phyloP scores from a whole-genome alignment of 768 basidiomycete species.

The button mushroom (Agaricus bisporus) region DNA sequence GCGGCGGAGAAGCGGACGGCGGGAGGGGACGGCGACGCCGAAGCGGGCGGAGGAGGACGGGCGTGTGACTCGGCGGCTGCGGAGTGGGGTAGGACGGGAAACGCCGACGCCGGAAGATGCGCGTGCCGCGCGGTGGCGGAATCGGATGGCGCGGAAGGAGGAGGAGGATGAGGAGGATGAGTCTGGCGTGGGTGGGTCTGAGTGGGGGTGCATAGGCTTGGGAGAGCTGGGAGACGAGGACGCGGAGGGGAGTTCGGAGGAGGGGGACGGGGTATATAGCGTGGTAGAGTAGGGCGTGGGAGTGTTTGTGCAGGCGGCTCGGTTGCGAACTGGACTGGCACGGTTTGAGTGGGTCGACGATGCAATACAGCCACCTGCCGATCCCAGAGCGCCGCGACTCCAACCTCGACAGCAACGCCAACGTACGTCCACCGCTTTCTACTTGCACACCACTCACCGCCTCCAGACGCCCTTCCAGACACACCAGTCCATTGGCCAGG shows the following conservation, averaged over 20 bases:
- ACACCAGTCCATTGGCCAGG: conserved; percentile 59
- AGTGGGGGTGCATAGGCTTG: conserved; percentile 23
- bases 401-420: conserved; percentile 51
- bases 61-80: neutral
- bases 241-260: conserved; percentile 35
- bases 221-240: conserved; percentile 34
- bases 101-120: neutral
- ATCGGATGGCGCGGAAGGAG: too few species aligned
- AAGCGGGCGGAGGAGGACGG: neutral
- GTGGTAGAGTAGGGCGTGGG: conserved; percentile 10
- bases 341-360: conserved; percentile 42
- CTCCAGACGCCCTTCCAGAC: conserved; percentile 43
- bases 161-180: too few species aligned
- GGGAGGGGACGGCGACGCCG: conserved; percentile 9
- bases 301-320: conserved; percentile 14
- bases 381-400: conserved; percentile 48
- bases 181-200: too few species aligned
- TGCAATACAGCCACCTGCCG: conserved; percentile 55
- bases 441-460: too few species aligned
- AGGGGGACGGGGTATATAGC: conserved; percentile 24
- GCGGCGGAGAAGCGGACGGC: neutral
- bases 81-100: neutral
- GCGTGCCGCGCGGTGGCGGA: too few species aligned
- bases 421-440: conserved; percentile 44
- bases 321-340: conserved; percentile 18